These are phyloP conservation scores for Citrus australasica DNA, from an alignment of 345 rosid genomes.

Conservation along the genomic window DNA sequence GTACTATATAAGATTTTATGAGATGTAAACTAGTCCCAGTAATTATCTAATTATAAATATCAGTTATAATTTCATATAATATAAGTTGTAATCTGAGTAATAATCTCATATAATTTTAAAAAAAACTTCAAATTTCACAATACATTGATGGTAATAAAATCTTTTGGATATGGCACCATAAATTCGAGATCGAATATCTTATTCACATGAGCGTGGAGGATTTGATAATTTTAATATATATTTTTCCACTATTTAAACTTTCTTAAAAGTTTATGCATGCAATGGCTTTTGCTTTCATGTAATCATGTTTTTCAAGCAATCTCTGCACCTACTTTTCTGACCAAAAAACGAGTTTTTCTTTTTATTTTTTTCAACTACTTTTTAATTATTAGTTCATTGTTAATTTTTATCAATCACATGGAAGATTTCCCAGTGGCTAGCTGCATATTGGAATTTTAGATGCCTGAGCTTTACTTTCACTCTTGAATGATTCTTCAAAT, in stretches of 20 bases:
- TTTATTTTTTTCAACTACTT: too few species aligned
- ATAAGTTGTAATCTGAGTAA: accelerated
- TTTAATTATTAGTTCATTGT: background rate
- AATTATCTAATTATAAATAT: too few species aligned
- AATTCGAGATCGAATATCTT: background rate
- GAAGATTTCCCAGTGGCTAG: background rate
- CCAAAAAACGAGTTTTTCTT: background rate
- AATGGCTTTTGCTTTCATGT: background rate
- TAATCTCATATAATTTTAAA: too few species aligned
- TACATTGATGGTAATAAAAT: too few species aligned
- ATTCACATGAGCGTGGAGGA: too few species aligned
- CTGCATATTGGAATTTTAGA: background rate
- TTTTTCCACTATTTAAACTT: background rate
- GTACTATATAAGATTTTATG: too few species aligned
- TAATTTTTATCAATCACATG: background rate
- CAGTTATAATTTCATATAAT: accelerated
- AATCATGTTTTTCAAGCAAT: background rate
- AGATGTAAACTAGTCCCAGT: accelerated
- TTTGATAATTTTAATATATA: too few species aligned
- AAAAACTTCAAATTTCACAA: too few species aligned
- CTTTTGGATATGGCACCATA: too few species aligned
- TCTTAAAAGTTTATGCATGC: background rate
- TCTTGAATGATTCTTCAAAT: background rate
- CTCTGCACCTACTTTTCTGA: background rate
- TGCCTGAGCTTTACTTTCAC: background rate